Evolutionary conservation across 306 rosid genomes (phyloP), one percentile per base, ranked within the genome.

Genomic region (Malus domestica): DNA sequence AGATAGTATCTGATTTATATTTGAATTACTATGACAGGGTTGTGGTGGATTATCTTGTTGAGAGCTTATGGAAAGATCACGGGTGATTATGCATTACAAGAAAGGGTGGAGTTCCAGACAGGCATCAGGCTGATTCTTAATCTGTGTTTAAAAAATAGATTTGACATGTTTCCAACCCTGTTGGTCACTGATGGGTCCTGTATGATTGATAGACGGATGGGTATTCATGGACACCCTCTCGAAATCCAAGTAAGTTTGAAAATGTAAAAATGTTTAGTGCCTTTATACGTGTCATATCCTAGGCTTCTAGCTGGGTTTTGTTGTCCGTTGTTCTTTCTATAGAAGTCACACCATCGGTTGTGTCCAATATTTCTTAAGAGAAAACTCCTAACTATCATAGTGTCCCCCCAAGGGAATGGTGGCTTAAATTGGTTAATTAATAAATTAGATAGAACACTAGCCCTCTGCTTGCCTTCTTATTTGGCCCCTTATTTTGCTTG

Each of bases 191-290:
- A 93, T 74, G 97, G 98, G 77, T 91, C 98, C 78, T 93, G 98
- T 87, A 93, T 93, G 98, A 93, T 93, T 78, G 98, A 93, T 87
- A 87, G 98, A 81, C 88, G 98, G 80, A 89, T 91, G 98, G 98
- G 98, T 8, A 91, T 91, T 80, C 97, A 91, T 62, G 98, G 97
- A 42, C 97, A 93, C 86, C 98, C 98, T 68, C 96, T 93, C 29
- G 98, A 93, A 86, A 93, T 93, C 65, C 97, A 93, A 80, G 97
- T 91, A 83, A 81, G 93, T 73, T 67, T 22, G 68, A 38, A 58
- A 82, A 52, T 18, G 9, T 9, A 63, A 11, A 19, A 57, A 22
- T 66, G 11, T 22, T 2, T 35, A 42, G 45, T 23, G 6, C 58
- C 67, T 18, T 67, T 22, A 25, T 54, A 18, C 42, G 23, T 76